Evolutionary conservation across 2,329 filamentous ascomycete genomes (phyloP).

Genomic region (Fusarium armeniacum): DNA sequence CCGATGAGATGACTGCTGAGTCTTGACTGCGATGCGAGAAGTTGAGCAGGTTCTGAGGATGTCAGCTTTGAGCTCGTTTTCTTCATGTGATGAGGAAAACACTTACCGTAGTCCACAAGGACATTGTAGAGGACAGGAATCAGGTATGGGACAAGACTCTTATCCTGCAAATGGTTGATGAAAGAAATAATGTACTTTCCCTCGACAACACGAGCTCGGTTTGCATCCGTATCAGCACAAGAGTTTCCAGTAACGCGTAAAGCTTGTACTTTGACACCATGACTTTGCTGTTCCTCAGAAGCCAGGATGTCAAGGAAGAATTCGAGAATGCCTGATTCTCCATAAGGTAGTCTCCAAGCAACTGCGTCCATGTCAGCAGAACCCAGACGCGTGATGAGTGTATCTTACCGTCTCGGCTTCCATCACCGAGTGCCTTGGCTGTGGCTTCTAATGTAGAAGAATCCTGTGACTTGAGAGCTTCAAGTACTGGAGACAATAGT

Average conservation of each 20-base stretch:
- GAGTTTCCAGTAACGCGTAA: constrained; percentile 73
- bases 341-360: constrained; percentile 69
- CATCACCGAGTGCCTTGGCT: constrained; percentile 68
- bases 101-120: constrained; percentile 72
- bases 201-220: constrained; percentile 68
- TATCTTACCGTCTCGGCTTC: constrained; percentile 67
- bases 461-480: constrained; percentile 54
- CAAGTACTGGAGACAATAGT: constrained; percentile 57
- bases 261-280: constrained; percentile 65
- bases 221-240: constrained; percentile 74
- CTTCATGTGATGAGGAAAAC: neutral
- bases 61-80: constrained; percentile 4
- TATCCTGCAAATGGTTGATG: constrained; percentile 62
- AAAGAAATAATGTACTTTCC: constrained; percentile 63
- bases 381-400: fast-evolving
- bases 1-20: constrained; percentile 65
- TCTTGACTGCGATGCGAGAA: constrained; percentile 65
- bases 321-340: constrained; percentile 69
- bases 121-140: constrained; percentile 74
- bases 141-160: constrained; percentile 64
- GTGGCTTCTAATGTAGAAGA: constrained; percentile 60
- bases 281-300: constrained; percentile 54
- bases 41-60: constrained; percentile 67
- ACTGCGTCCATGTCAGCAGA: constrained; percentile 54
- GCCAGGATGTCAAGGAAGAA: constrained; percentile 67